Evolutionary conservation across 768 basidiomycete species (phyloP).

Genomic region (Pisolithus orientalis): DNA sequence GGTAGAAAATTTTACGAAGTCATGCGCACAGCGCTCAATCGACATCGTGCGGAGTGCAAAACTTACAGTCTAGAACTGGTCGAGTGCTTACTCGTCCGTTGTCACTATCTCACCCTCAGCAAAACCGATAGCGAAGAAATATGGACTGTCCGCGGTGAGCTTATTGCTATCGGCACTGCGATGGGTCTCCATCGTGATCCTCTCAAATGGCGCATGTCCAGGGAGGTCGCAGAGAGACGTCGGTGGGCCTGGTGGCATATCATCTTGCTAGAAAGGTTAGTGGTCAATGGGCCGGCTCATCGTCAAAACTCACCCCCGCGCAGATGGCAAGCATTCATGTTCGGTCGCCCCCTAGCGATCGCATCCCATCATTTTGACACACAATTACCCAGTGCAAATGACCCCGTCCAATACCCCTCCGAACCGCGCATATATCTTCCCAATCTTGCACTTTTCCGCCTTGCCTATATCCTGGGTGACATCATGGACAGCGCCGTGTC

Average conservation of each 20-base stretch:
- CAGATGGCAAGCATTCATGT: slow-evolving; percentile 87
- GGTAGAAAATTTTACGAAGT: slow-evolving; percentile 65
- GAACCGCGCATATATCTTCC: slow-evolving; percentile 67
- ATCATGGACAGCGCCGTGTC: slow-evolving; percentile 84
- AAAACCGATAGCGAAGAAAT: slow-evolving; percentile 79
- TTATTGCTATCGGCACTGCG: slow-evolving; percentile 69
- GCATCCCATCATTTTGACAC: slow-evolving; percentile 84
- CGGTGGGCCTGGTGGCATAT: slow-evolving; percentile 94
- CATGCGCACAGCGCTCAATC: slow-evolving; percentile 56
- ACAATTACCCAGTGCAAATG: slow-evolving; percentile 62
- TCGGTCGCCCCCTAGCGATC: slow-evolving; percentile 71
- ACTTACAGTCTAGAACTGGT: slow-evolving; percentile 67
- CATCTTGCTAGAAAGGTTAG: slow-evolving; percentile 69
- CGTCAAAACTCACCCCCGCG: slow-evolving; percentile 4
- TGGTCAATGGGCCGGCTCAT: slow-evolving; percentile 3
- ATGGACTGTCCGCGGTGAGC: slow-evolving; percentile 69
- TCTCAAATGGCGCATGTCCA: slow-evolving; percentile 67
- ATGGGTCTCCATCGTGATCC: slow-evolving; percentile 87
- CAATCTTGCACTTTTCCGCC: slow-evolving; percentile 66
- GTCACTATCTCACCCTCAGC: slow-evolving; percentile 64
- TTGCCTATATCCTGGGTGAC: slow-evolving; percentile 76
- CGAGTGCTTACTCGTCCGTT: slow-evolving; percentile 64
- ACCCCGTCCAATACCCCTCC: slow-evolving; percentile 34
- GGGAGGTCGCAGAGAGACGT: slow-evolving; percentile 66
- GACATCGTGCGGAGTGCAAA: slow-evolving; percentile 54